Percentiles rank a stretch among this genome's conserved stretches.
These are phyloP conservation scores for Colletotrichum falcatum DNA, from an alignment of 2,329 filamentous ascomycete species.

Conservation along the genomic window DNA sequence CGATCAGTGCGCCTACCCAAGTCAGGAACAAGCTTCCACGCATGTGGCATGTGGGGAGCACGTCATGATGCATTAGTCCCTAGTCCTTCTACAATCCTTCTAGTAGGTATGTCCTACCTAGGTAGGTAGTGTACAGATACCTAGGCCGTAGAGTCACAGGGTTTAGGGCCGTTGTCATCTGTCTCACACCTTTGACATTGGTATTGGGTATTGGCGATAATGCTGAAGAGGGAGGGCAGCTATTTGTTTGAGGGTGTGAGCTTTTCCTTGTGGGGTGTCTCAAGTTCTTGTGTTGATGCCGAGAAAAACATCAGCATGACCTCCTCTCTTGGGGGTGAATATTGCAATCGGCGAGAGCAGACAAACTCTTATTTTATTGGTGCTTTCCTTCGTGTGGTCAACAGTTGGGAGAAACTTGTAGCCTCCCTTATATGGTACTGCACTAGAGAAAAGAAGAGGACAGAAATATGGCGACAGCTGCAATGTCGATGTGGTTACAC, in stretches of 20 bases:
- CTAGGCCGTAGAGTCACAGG: slow-evolving; percentile 21
- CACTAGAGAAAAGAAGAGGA: neutral
- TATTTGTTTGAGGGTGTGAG: neutral
- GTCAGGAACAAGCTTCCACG: slow-evolving; percentile 41
- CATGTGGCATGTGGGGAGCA: slow-evolving; percentile 36
- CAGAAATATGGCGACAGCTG: neutral
- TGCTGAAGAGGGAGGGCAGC: neutral
- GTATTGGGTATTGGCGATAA: neutral
- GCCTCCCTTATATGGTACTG: no score
- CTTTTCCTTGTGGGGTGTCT: neutral
- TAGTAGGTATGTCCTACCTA: neutral
- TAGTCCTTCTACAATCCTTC: neutral
- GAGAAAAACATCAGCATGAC: neutral
- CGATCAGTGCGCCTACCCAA: slow-evolving; percentile 26
- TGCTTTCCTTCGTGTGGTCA: neutral
- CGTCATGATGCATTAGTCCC: slow-evolving; percentile 41
- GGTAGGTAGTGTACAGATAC: neutral
- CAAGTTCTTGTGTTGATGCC: neutral
- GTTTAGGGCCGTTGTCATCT: slow-evolving; percentile 4
- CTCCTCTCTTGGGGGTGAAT: neutral
- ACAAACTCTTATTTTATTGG: neutral
- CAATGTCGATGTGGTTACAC: neutral
- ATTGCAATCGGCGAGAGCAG: neutral
- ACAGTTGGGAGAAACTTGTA: neutral
- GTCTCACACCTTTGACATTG: neutral